Evolutionary conservation across 129 eudicot species (phyloP), one percentile per base, ranked within the genome.

Genomic region (Artemisia tridentata): DNA sequence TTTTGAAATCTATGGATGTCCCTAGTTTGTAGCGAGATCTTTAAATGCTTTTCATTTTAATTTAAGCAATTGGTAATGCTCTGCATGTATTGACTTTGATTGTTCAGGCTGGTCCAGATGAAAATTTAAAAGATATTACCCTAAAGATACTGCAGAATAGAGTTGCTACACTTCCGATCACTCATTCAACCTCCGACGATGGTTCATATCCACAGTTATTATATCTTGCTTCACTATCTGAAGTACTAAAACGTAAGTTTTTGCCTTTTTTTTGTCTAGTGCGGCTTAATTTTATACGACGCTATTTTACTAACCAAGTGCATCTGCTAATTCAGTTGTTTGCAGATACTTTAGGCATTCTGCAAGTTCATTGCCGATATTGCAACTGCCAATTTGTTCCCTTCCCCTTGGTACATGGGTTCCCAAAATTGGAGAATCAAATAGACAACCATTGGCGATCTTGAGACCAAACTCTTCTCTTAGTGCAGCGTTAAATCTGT

Each of bases 381-480:
- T 91, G 63, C 96, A 91, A 76, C 75, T 84, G 17, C 97, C 96
- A 71, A 66, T 91, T 56, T 80, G 83, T 79, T 72, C 92, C 43
- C 79, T 91, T 68, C 96, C 87, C 62, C 61, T 88, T 73, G 97
- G 97, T 47, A 88, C 97, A 48, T 91, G 96, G 97, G 96, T 88
- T 71, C 97, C 97, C 1, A 84, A 79, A 78, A 88, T 88, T 69
- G 96, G 97, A 72, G 96, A 86, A 69, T 75, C 92, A n/a, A 84
- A 75, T 76, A 68, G 75, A 76, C 85, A 81, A 58, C 88, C 97
- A 20, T 77, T 91, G 78, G 91, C 92, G 63, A 82, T 88, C 72
- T 78, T 91, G 80, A 88, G 86, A 79, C 97, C 90, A 14, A 91
- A 67, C 72, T 77, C 96, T 73, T 82, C 96, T 80, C 92, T 91